Evolutionary conservation across 2,329 filamentous ascomycete species (phyloP), one percentile per base, ranked within the genome.

Genomic region (Diplodia intermedia): DNA sequence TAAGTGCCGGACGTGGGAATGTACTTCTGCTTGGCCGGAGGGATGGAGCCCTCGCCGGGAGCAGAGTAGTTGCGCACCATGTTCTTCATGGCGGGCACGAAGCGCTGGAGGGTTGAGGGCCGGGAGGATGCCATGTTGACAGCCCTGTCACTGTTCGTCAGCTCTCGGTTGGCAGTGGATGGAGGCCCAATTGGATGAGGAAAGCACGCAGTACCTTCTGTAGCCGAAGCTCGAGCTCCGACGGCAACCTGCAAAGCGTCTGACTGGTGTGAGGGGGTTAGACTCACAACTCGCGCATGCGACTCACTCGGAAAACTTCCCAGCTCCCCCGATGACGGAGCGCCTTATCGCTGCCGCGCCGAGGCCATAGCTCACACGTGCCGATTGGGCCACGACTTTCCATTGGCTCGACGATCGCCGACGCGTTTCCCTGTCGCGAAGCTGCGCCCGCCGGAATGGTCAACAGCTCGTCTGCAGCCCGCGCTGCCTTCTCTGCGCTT

Each of bases 11-110:
- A 87, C 1, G 88, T 90, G 9, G 95, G 94, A 63, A 98, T 88
- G 80, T 97, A 97, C 80, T 96, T 96, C 79, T 90, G 87, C 84
- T 98, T 99, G 69, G 91, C 87, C 18, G 87, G 86, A 1, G 94
- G 93, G 68, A 97, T 85, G 40, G 82, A 79, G 66, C 84, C 83
- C 72, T 85, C 83, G 63, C 84, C 81, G 2, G 87, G 86, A 20
- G 87, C 88, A 60, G 88, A 87, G 75, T 90, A 91, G 71, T 77
- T 76, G 69, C 86, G 84, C 33, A 79, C 72, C 23, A 65, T 61
- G 76, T 84, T 82, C 47, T 72, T 72, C 23, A 72, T 70, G 50
- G 76, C 71, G 71, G 73, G 65, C 71, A 71, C 33, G 77, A 72
- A 66, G 75, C 67, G 65, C 57, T 63, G 55, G 49, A 69, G 29